These are phyloP conservation scores for Wickerhamiella kazuoi DNA, from an alignment of 805 yeast genomes.

Conservation along the genomic window DNA sequence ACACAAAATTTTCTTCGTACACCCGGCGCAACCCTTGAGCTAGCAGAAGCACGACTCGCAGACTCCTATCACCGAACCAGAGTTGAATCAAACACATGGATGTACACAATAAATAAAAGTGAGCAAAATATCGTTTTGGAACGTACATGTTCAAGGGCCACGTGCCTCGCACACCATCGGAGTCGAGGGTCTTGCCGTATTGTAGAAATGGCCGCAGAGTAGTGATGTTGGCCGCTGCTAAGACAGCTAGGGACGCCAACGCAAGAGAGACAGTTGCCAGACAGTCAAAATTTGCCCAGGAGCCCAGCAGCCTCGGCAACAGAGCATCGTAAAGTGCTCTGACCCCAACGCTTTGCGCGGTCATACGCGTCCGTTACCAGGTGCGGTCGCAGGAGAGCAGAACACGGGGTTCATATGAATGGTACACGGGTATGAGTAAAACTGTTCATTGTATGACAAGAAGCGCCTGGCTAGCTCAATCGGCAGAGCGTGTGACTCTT, in stretches of 20 bases:
- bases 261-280: neutral
- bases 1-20: slow-evolving; percentile 30
- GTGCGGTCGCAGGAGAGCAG: too few species aligned
- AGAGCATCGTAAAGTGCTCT: neutral
- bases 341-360: too few species aligned
- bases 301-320: neutral
- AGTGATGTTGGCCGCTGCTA: slow-evolving; percentile 6
- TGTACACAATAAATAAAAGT: slow-evolving; percentile 17
- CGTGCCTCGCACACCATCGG: neutral
- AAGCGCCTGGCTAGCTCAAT: slow-evolving; percentile 16
- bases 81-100: neutral
- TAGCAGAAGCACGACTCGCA: slow-evolving; percentile 9
- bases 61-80: too few species aligned
- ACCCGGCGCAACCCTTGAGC: slow-evolving; percentile 35
- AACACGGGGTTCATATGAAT: too few species aligned
- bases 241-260: slow-evolving; percentile 6
- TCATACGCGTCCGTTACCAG: too few species aligned
- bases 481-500: slow-evolving; percentile 17
- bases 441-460: too few species aligned
- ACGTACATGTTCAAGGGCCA: slow-evolving; percentile 13
- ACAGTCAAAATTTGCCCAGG: neutral
- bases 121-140: slow-evolving; percentile 20
- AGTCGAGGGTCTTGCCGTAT: slow-evolving; percentile 17
- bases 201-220: slow-evolving; percentile 11
- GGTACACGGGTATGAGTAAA: too few species aligned